These are phyloP conservation scores for Rubia balearica DNA, from an alignment of 305 asterid genomes.

Conservation along the genomic window DNA sequence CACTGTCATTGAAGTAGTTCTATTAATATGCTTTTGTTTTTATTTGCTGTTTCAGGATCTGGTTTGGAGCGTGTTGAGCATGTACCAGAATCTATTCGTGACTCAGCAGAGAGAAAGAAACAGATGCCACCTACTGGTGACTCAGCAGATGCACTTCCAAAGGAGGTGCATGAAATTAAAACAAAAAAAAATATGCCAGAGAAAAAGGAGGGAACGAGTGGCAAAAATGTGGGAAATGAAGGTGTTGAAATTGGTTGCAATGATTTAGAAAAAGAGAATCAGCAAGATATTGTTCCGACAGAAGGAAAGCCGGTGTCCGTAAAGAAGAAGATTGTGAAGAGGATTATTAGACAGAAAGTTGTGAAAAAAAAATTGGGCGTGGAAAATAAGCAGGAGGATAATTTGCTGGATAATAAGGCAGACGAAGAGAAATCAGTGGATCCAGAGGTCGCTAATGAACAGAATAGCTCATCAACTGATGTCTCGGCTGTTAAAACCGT, in stretches of 20 bases:
- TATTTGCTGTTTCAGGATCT: constrained; percentile 6
- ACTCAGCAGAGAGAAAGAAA: constrained; percentile 40
- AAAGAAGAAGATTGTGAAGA: constrained; percentile 78
- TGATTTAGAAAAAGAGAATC: constrained; percentile 25
- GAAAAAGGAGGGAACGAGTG: constrained; percentile 38
- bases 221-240: constrained; percentile 31
- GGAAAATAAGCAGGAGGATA: constrained; percentile 38
- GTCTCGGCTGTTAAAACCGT: constrained; percentile 49
- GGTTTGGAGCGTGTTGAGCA: constrained; percentile 33
- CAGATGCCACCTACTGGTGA: constrained; percentile 34
- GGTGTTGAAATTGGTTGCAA: constrained; percentile 32
- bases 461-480: constrained; percentile 41
- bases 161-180: constrained; percentile 34
- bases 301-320: constrained; percentile 44
- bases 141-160: constrained; percentile 35
- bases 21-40: constrained; percentile 17
- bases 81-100: constrained; percentile 30
- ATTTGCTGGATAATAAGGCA: constrained; percentile 34
- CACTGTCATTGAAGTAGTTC: constrained; percentile 4
- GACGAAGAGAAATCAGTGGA: constrained; percentile 30
- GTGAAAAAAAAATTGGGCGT: constrained; percentile 37
- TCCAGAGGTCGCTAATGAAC: constrained; percentile 41
- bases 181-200: constrained; percentile 26
- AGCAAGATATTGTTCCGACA: constrained; percentile 36
- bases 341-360: constrained; percentile 69